Base-by-base conservation (phyloP, 2,329 filamentous ascomycete species). In the Knoxdaviesia proteae region DNA sequence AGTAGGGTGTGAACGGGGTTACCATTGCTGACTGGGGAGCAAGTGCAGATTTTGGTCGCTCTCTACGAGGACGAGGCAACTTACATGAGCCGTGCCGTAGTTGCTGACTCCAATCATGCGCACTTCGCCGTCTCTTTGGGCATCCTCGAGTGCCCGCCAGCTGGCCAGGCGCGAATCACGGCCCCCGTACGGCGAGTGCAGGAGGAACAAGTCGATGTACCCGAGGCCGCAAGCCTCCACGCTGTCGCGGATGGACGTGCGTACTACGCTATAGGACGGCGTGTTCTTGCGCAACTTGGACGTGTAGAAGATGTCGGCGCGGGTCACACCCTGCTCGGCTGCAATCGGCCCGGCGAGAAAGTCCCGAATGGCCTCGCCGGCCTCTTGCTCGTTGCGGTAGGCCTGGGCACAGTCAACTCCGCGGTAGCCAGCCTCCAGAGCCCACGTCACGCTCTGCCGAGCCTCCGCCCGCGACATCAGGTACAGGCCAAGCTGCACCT, bases 151-250 rank as follows among this genome's bases (percentile, higher is more conserved):
- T 0, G 83, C 83, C 49, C 62, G 69, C 82, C 83, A 90, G 52
- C 78, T 82, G 35, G 80, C 75, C 42, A 80, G 56, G 5, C 83
- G 66, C 6, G 73, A 75, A 50, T 69, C 58, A 51, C 66, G 74
- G 1, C 83, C 82, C 5, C 83, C 82, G 50, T 84, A 84, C 0
- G 83, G 84, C 40, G 75, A 80, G 53, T 90, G 84, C 44, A 90
- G 62, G 7, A 92, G 62, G 56, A 88, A 87, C 38, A 90, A 57
- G 52, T 90, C 83, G 44, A 88, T 73, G 55, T 87, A 86, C 0
- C 74, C 79, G 32, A 87, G 59, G 0, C 74, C 78, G 30, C 72
- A 76, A 44, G 69, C 68, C 39, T 73, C 65, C 4, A 86, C 64
- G 32, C 72, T 79, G 53, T 70, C 56, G 47, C 66, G 71, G 48